Conservation (phyloP, 768 basidiomycete genomes). For the Mrakia frigida region DNA sequence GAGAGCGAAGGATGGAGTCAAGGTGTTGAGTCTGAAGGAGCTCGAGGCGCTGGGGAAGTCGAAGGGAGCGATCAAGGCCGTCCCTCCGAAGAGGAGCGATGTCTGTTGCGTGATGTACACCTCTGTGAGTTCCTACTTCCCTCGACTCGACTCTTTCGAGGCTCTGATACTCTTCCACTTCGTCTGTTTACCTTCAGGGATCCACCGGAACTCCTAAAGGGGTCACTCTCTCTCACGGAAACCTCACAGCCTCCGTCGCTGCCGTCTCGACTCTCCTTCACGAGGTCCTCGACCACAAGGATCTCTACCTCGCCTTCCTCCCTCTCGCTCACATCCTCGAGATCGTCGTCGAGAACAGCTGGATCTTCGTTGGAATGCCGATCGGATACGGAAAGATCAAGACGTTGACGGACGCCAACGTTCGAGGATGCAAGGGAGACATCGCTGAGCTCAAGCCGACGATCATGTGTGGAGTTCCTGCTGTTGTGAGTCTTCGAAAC, state of each 20-base stretch:
- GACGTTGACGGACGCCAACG: slow-evolving; percentile 91
- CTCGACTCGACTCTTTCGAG: not conserved
- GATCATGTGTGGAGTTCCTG: slow-evolving; percentile 32
- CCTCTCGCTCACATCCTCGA: slow-evolving; percentile 71
- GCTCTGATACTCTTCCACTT: not conserved
- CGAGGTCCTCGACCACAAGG: slow-evolving; percentile 49
- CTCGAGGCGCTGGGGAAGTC: slow-evolving; percentile 62
- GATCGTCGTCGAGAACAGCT: slow-evolving; percentile 79
- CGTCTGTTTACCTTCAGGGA: slow-evolving; percentile 45
- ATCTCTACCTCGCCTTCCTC: slow-evolving; percentile 49
- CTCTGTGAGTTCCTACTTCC: slow-evolving; percentile 38
- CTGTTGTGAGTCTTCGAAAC: slow-evolving; percentile 23
- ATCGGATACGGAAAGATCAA: slow-evolving; percentile 88
- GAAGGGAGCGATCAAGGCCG: slow-evolving; percentile 50
- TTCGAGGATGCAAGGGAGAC: slow-evolving; percentile 82
- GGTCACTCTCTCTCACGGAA: slow-evolving; percentile 78
- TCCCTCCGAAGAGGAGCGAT: slow-evolving; percentile 54
- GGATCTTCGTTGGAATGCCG: slow-evolving; percentile 70
- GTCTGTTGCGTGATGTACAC: slow-evolving; percentile 77
- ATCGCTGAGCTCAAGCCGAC: slow-evolving; percentile 68
- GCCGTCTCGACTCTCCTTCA: slow-evolving; percentile 68
- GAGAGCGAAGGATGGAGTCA: slow-evolving; percentile 50
- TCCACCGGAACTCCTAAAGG: slow-evolving; percentile 93
- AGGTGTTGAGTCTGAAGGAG: slow-evolving; percentile 62
- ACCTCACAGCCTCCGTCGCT: slow-evolving; percentile 66